phyloP scores from a whole-genome alignment of 768 basidiomycete species.

The Steccherinum ochraceum region DNA sequence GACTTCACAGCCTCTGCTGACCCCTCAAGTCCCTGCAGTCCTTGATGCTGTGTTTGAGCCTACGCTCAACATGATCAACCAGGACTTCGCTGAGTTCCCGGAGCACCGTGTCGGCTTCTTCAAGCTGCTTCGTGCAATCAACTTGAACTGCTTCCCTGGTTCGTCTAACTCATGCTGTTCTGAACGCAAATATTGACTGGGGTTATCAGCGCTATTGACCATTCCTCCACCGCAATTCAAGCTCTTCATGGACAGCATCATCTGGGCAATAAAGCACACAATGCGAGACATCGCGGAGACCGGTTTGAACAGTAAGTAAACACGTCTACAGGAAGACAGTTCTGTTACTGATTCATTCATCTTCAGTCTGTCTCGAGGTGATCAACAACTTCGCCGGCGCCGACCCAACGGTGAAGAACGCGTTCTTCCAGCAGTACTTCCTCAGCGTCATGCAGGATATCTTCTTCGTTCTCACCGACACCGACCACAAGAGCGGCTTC shows the following conservation, averaged over 20 bases:
- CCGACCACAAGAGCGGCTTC: conserved; percentile 99
- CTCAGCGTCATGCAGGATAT: conserved; percentile 91
- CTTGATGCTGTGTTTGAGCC: conserved; percentile 97
- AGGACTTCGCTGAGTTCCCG: conserved; percentile 98
- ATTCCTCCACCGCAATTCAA: conserved; percentile 94
- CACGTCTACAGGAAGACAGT: conserved; percentile 7
- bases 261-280: conserved; percentile 99
- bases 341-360: background rate
- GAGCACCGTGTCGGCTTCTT: conserved; percentile 98
- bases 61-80: conserved; percentile 97
- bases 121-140: conserved; percentile 89
- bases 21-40: conserved; percentile 90
- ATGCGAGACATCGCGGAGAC: conserved; percentile 98
- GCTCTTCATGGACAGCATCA: conserved; percentile 94
- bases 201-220: conserved; percentile 74
- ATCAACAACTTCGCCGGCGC: conserved; percentile 91
- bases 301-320: conserved; percentile 68
- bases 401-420: conserved; percentile 73
- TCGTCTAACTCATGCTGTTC: conserved; percentile 15
- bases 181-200: background rate
- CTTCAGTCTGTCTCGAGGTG: conserved; percentile 81
- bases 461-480: conserved; percentile 95
- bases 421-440: conserved; percentile 96
- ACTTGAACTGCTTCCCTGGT: conserved; percentile 95
- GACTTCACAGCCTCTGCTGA: conserved; percentile 61